phyloP scores from a whole-genome alignment of 805 yeast species.

The Deakozyma indianensis region DNA sequence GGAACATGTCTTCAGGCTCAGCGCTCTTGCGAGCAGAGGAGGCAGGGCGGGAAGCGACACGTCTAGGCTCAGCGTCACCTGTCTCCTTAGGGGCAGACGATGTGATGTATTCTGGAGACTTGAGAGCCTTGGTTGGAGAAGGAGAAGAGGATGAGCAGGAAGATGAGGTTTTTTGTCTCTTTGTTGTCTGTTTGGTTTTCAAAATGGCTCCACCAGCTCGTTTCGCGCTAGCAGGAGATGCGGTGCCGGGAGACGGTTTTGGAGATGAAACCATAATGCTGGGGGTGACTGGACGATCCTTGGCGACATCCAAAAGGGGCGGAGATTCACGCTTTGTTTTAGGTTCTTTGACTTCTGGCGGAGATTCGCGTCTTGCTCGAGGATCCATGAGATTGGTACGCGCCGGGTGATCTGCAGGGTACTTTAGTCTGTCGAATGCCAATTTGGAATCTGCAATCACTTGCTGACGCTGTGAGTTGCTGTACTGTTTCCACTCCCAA shows the following conservation, averaged over 20 bases:
- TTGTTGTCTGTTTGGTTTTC: slow-evolving; percentile 11
- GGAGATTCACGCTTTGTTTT: slow-evolving; percentile 1
- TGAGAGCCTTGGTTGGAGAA: slow-evolving; percentile 6
- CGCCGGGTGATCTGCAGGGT: slow-evolving; percentile 16
- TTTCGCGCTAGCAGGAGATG: slow-evolving; percentile 1
- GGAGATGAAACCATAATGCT: not conserved
- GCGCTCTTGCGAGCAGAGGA: slow-evolving; percentile 10
- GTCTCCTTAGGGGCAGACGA: not conserved
- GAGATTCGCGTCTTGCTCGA: slow-evolving; percentile 5
- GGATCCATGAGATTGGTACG: slow-evolving; percentile 19
- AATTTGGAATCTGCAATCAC: slow-evolving; percentile 17
- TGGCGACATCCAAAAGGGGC: slow-evolving; percentile 4
- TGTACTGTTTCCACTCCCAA: slow-evolving; percentile 24
- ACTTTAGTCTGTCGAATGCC: slow-evolving; percentile 18
- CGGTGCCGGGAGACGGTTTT: not conserved
- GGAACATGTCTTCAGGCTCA: slow-evolving; percentile 22
- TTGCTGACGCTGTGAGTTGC: slow-evolving; percentile 17
- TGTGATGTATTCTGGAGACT: not conserved
- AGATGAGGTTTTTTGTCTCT: slow-evolving; percentile 3
- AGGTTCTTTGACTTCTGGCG: not conserved
- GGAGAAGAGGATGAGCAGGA: slow-evolving; percentile 5
- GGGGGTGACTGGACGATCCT: not conserved
- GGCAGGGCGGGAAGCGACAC: slow-evolving; percentile 9
- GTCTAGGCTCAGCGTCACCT: slow-evolving; percentile 9
- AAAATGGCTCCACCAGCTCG: slow-evolving; percentile 16